phyloP scores from a whole-genome alignment of 768 basidiomycete genomes.

The Mycena pura region DNA sequence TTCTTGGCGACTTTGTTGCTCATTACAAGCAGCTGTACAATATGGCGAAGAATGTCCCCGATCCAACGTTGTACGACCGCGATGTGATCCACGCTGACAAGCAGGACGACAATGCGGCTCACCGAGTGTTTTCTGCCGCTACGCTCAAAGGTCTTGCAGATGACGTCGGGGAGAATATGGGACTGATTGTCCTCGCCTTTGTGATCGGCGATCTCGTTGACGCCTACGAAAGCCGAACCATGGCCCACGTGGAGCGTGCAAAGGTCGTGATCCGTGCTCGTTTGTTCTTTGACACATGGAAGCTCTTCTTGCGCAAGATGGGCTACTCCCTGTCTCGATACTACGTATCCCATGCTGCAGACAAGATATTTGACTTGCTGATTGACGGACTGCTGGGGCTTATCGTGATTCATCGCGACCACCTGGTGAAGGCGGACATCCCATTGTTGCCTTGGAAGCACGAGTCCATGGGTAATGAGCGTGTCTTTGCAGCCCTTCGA shows the following conservation, averaged over 20 bases:
- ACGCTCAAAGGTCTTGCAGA: not conserved
- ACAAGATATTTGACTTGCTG: conserved; percentile 5
- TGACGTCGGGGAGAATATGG: conserved; percentile 1
- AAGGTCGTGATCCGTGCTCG: not conserved
- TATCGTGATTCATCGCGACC: conserved; percentile 9
- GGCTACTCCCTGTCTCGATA: conserved; percentile 7
- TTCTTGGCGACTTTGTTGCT: conserved; percentile 5
- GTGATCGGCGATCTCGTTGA: conserved; percentile 8
- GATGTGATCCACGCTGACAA: not conserved
- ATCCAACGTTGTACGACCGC: not conserved
- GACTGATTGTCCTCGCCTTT: not conserved
- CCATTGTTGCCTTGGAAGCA: conserved; percentile 8
- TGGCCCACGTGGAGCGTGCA: conserved; percentile 2
- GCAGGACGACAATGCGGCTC: conserved; percentile 9
- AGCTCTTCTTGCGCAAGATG: not conserved
- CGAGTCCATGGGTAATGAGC: not conserved
- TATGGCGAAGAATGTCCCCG: not conserved
- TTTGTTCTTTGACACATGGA: conserved; percentile 7
- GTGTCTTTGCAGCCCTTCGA: not conserved
- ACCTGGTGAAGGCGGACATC: not conserved
- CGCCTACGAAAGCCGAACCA: conserved; percentile 6
- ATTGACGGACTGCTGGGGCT: conserved; percentile 4
- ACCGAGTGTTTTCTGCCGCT: not conserved
- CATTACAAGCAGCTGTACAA: conserved; percentile 3
- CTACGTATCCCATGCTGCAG: conserved; percentile 1